Percentiles rank a stretch among this genome's conserved stretches.
Conservation (phyloP, 2,329 filamentous ascomycete species). For the Pseudogymnoascus sp. region DNA sequence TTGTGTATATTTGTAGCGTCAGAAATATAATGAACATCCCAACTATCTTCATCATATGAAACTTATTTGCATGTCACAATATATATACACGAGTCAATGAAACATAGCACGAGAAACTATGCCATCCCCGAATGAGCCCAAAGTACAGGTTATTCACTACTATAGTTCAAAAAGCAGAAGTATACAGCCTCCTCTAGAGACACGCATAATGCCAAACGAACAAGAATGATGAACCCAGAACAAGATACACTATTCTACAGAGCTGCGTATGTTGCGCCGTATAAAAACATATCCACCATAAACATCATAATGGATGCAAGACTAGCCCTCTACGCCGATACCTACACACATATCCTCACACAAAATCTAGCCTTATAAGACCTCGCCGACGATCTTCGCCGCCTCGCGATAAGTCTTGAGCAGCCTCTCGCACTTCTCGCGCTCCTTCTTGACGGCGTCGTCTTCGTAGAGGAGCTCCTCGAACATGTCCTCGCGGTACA, state of each 20-base stretch:
- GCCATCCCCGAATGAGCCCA: background rate
- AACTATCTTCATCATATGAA: background rate
- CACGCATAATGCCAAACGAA: background rate
- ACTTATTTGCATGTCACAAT: background rate
- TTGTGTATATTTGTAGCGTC: background rate
- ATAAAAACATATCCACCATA: conserved; percentile 11
- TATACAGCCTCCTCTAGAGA: conserved; percentile 6
- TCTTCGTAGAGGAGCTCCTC: conserved; percentile 95
- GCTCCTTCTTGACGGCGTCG: conserved; percentile 92
- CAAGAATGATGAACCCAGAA: background rate
- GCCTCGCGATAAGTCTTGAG: conserved; percentile 95
- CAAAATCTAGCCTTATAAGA: conserved; percentile 52
- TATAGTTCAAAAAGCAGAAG: background rate
- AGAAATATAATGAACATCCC: background rate
- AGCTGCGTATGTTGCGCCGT: conserved; percentile 9
- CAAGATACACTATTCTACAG: conserved; percentile 11
- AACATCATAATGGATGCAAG: background rate
- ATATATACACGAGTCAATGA: background rate
- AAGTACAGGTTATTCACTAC: background rate
- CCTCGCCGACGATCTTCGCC: conserved; percentile 95
- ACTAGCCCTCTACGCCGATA: conserved; percentile 10
- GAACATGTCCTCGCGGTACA: conserved; percentile 89
- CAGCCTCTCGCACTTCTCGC: conserved; percentile 96
- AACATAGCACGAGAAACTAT: background rate
- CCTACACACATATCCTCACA: conserved; percentile 9